These are phyloP conservation scores for Dryas drummondii DNA, from an alignment of 306 rosid species.

Conservation along the genomic window DNA sequence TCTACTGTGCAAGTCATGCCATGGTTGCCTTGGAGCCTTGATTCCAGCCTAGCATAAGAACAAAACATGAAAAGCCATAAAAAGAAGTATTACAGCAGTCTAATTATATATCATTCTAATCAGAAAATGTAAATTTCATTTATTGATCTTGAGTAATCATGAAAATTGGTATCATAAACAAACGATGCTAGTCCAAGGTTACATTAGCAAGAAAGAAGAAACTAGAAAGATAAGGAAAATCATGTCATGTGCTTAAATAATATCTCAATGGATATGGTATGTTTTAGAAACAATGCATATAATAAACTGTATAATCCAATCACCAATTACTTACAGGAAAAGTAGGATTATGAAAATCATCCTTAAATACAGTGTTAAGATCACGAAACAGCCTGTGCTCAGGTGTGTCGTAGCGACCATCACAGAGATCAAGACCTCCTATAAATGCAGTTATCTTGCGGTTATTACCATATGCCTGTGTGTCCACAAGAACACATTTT, in stretches of 20 bases:
- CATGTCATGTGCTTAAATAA: not conserved
- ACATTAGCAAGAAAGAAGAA: not conserved
- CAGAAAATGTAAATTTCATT: not conserved
- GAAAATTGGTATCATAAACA: not conserved
- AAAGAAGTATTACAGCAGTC: not conserved
- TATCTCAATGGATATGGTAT: not conserved
- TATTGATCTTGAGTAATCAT: not conserved
- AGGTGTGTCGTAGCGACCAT: conserved; percentile 98
- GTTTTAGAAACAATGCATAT: not conserved
- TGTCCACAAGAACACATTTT: conserved; percentile 85
- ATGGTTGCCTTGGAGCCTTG: conserved; percentile 87
- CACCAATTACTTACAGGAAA: conserved; percentile 61
- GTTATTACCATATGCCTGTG: conserved; percentile 75
- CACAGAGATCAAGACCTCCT: conserved; percentile 96
- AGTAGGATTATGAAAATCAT: conserved; percentile 83
- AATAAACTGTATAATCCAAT: not conserved
- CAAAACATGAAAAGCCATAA: not conserved
- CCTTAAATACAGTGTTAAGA: conserved; percentile 58
- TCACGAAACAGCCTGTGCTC: conserved; percentile 78
- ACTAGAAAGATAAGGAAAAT: not conserved
- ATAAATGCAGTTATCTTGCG: conserved; percentile 81
- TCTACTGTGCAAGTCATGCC: conserved; percentile 97
- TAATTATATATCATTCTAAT: not conserved
- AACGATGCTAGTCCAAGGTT: not conserved
- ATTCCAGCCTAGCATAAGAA: conserved; percentile 60